Base-by-base conservation (phyloP, 2,329 filamentous ascomycete species). In the Didymella arachidicola region DNA sequence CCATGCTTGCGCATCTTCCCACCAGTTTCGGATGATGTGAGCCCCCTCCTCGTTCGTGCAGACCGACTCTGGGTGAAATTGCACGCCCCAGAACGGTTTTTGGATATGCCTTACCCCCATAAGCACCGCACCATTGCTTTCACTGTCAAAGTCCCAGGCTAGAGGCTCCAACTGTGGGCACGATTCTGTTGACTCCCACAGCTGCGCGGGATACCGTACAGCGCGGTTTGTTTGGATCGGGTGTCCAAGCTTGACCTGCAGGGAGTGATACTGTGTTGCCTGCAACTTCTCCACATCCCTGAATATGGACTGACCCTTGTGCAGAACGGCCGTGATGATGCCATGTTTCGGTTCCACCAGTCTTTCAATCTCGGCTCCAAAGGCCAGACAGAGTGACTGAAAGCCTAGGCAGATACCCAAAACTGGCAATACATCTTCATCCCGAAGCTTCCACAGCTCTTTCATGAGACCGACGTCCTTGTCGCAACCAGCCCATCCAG, bases 391-490 rank as follows among this genome's bases (percentile, higher is more conserved):
- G 43, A 97, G 79, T 67, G 90, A 93, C 77, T 97, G 93, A 63
- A 96, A 96, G 0, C 93, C 93, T 0, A 97, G 83, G 67, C 93
- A 97, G 42, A 97, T 91, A 0, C 93, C 95, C 32, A 99, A 81
- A 0, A 96, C 88, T 0, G 95, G 95, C 1, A 96, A 67, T 11
- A 88, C 63, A 16, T 87, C 75, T 4, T 82, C 78, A 2, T 84
- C 82, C 2, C 81, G 77, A 16, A 94, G 80, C 47, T 79, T 78
- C 92, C 93, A 98, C 4, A 98, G 81, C 61, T 87, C 79, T 53
- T 82, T 83, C 80, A 97, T 95, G 41, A 95, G 83, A 10, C 95
- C 95, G 36, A 97, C 87, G 76, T 98, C 94, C n/a, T 81, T 79
- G 7, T 85, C 77, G 57, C 86, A 84, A 44, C 84, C 83, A 0